A percentile compares a stretch with the other conserved stretches of the same genome.
Evolutionary conservation across 208 protist genomes (phyloP).

Genomic region (Trypanosoma conorhini): DNA sequence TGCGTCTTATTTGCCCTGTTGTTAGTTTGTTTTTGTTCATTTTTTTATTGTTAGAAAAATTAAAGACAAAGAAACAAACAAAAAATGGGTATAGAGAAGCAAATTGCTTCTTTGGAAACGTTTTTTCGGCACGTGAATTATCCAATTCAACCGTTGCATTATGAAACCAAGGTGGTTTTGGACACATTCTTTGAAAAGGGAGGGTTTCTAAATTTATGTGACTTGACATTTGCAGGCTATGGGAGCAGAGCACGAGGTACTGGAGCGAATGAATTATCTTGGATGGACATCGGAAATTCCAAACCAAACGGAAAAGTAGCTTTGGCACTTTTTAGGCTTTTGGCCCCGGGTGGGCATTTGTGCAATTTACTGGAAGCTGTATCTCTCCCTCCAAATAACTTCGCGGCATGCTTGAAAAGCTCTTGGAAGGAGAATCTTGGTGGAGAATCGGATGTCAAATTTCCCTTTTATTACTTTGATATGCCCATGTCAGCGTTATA

Average conservation of each 20-base stretch:
- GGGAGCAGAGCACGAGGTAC: conserved; percentile 14
- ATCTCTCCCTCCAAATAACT: conserved; percentile 53
- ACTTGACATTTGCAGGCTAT: conserved; percentile 63
- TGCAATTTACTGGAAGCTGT: conserved; percentile 66
- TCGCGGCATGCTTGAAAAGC: conserved; percentile 42
- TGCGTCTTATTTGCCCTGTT: neutral
- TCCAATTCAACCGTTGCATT: conserved; percentile 40
- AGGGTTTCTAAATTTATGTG: conserved; percentile 65
- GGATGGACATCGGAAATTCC: conserved; percentile 80
- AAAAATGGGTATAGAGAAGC: conserved; percentile 25
- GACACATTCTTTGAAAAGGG: conserved; percentile 64
- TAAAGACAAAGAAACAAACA: conserved; percentile 17
- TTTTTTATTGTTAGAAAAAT: conserved; percentile 10
- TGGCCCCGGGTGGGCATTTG: conserved; percentile 65
- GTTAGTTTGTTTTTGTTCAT: conserved; percentile 16
- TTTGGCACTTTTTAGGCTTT: conserved; percentile 47
- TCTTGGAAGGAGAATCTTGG: conserved; percentile 48
- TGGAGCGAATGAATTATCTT: conserved; percentile 31
- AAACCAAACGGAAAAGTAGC: conserved; percentile 61
- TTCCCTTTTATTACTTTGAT: conserved; percentile 36
- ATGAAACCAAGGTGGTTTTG: conserved; percentile 61
- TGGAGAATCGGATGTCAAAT: conserved; percentile 20
- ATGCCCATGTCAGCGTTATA: conserved; percentile 65
- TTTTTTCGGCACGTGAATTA: conserved; percentile 53
- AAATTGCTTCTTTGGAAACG: conserved; percentile 27